A percentile compares a stretch with the other conserved stretches of the same genome.
phyloP scores from a whole-genome alignment of 371 early-diverging fungal species.

The Rhizopus microsporus region DNA sequence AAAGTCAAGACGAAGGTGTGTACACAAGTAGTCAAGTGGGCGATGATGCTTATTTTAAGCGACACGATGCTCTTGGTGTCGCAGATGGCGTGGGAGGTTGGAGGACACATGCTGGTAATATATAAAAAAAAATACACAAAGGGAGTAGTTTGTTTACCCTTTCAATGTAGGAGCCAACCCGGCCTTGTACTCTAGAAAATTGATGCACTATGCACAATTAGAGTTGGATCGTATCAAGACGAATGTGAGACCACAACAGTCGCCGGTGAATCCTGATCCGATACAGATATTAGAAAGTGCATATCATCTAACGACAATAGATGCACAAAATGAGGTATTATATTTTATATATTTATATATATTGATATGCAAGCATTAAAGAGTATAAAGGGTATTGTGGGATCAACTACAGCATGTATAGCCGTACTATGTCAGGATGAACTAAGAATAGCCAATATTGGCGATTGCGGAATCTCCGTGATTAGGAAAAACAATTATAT shows the following conservation, averaged over 20 bases:
- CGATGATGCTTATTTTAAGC: slow-evolving; percentile 80
- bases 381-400: slow-evolving; percentile 63
- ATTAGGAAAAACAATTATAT: slow-evolving; percentile 81
- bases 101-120: slow-evolving; percentile 53
- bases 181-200: slow-evolving; percentile 80
- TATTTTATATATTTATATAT: not conserved
- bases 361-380: not conserved
- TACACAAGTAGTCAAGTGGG: slow-evolving; percentile 81
- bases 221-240: slow-evolving; percentile 69
- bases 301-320: slow-evolving; percentile 65
- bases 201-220: slow-evolving; percentile 86
- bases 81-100: slow-evolving; percentile 89
- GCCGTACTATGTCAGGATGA: slow-evolving; percentile 87
- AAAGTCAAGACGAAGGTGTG: slow-evolving; percentile 67
- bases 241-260: slow-evolving; percentile 29
- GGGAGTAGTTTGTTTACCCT: slow-evolving; percentile 4
- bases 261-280: slow-evolving; percentile 45
- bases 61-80: slow-evolving; percentile 78
- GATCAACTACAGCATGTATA: slow-evolving; percentile 88
- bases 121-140: not conserved
- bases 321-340: slow-evolving; percentile 70
- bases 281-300: slow-evolving; percentile 70
- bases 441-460: slow-evolving; percentile 87
- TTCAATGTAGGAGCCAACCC: slow-evolving; percentile 72
- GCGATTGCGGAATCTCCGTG: slow-evolving; percentile 88